These are phyloP conservation scores for Albugo candida DNA, from an alignment of 352 stramenopile species.

Conservation along the genomic window DNA sequence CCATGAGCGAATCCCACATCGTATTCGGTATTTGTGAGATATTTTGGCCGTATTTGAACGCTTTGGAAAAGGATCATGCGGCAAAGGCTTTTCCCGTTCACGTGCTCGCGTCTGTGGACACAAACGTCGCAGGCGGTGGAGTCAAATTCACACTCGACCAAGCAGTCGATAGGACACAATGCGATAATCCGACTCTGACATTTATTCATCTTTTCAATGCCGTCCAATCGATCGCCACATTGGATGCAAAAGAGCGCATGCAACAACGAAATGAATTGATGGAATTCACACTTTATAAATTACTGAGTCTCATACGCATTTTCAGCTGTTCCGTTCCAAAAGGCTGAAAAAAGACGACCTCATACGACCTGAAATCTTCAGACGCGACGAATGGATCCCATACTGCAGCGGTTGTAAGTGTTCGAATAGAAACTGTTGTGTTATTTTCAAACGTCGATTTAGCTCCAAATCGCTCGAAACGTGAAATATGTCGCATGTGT, in stretches of 20 bases:
- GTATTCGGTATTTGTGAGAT: conserved; percentile 63
- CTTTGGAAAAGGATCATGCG: conserved; percentile 8
- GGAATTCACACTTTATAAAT: conserved; percentile 48
- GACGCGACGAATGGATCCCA: too few relatives aligned
- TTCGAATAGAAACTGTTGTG: too few relatives aligned
- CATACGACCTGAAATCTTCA: too few relatives aligned
- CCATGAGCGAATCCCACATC: conserved; percentile 27
- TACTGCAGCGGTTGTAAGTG: too few relatives aligned
- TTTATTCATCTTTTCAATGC: conserved; percentile 44
- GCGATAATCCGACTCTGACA: conserved; percentile 37
- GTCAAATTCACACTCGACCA: conserved; percentile 58
- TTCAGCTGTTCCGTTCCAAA: conserved; percentile 72
- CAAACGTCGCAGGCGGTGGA: conserved; percentile 28
- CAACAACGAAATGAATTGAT: conserved; percentile 68
- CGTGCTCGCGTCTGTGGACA: conserved; percentile 45
- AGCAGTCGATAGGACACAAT: conserved; percentile 18
- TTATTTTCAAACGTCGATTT: too few relatives aligned
- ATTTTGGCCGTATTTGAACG: conserved; percentile 38
- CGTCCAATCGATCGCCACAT: conserved; percentile 39
- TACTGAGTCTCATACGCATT: conserved; percentile 42
- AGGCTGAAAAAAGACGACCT: too few relatives aligned
- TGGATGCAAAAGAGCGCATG: conserved; percentile 49
- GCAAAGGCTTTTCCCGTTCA: conserved; percentile 28
- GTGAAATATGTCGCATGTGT: too few relatives aligned
- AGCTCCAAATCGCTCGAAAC: too few relatives aligned